Evolutionary conservation across 75 land plant species (phyloP).

Genomic region (Sequoia sempervirens): DNA sequence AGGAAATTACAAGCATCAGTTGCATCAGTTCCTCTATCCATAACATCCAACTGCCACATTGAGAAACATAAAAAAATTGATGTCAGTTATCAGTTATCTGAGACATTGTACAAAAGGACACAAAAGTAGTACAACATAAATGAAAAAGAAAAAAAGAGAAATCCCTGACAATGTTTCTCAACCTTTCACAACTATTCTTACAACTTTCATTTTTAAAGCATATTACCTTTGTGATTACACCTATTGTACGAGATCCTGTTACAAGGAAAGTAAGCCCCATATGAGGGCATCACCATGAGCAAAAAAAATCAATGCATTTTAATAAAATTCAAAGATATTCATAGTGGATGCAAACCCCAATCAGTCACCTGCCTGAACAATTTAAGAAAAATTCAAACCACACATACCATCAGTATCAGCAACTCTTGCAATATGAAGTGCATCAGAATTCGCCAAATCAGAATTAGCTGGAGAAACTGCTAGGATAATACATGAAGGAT

Average conservation of each 20-base stretch:
- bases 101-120: not conserved
- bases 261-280: not conserved
- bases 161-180: not conserved
- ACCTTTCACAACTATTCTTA: not conserved
- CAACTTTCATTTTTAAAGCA: slow-evolving; percentile 4
- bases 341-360: not conserved
- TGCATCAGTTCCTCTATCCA: slow-evolving; percentile 97
- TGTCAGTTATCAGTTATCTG: not conserved
- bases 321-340: not conserved
- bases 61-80: not conserved
- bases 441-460: slow-evolving; percentile 92
- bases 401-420: slow-evolving; percentile 88
- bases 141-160: not conserved
- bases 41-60: slow-evolving; percentile 72
- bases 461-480: slow-evolving; percentile 93
- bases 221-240: slow-evolving; percentile 83
- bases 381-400: not conserved
- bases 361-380: not conserved
- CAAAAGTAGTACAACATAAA: not conserved
- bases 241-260: slow-evolving; percentile 86
- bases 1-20: slow-evolving; percentile 92
- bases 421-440: slow-evolving; percentile 88
- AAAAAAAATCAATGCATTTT: not conserved
- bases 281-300: not conserved
- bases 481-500: slow-evolving; percentile 70